These are phyloP conservation scores for Leccinum solheimii DNA, from an alignment of 1,284 basidiomycete genomes.

Conservation along the genomic window DNA sequence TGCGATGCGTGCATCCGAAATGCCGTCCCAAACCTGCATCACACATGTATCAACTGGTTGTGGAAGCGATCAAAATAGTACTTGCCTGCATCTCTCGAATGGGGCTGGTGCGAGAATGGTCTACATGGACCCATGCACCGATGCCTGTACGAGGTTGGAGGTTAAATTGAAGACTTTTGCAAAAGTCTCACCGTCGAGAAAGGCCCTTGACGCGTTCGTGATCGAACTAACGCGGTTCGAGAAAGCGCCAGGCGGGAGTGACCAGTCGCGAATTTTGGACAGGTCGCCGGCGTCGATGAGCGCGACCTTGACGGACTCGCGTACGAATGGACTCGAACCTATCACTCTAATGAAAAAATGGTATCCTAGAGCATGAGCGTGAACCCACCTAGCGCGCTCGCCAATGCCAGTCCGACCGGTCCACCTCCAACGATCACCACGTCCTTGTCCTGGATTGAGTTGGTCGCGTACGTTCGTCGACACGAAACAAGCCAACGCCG, in stretches of 20 bases:
- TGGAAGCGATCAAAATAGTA: background rate
- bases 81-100: conserved; percentile 85
- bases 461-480: conserved; percentile 19
- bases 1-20: conserved; percentile 76
- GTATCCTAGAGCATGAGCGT: background rate
- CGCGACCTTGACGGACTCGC: conserved; percentile 57
- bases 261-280: conserved; percentile 69
- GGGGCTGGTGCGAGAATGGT: conserved; percentile 64
- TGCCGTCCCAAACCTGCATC: conserved; percentile 83
- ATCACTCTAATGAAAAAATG: conserved; percentile 4
- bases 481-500: background rate
- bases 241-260: conserved; percentile 54
- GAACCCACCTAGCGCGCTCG: conserved; percentile 76
- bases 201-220: conserved; percentile 79
- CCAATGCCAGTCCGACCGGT: conserved; percentile 88
- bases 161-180: background rate
- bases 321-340: conserved; percentile 57
- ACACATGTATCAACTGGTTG: background rate
- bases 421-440: conserved; percentile 95
- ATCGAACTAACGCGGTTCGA: conserved; percentile 91
- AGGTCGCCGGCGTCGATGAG: conserved; percentile 83
- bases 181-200: conserved; percentile 63
- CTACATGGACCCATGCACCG: conserved; percentile 83
- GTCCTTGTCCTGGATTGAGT: conserved; percentile 60
- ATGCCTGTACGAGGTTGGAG: conserved; percentile 53